phyloP scores from a whole-genome alignment of 306 rosid genomes.

The Lathyrus aphaca region DNA sequence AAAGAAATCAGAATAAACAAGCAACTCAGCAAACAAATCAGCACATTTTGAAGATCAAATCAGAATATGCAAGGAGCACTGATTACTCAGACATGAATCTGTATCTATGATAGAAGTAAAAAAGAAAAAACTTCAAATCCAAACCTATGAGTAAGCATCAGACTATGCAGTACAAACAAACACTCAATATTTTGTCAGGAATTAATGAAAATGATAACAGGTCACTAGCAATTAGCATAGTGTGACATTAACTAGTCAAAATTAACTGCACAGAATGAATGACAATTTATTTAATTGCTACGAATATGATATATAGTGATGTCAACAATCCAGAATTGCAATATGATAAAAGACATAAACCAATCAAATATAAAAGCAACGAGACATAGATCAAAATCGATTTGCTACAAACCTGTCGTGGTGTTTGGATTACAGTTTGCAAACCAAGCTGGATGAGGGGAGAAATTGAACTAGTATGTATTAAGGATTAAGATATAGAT shows the following conservation, averaged over 20 bases:
- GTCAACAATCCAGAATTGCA: background rate
- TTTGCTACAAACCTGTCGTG: constrained; percentile 1
- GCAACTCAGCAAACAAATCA: background rate
- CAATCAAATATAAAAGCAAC: background rate
- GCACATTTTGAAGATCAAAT: background rate
- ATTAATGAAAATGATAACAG: background rate
- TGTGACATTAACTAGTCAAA: background rate
- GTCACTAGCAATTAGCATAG: constrained; percentile 1
- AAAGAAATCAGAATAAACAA: background rate
- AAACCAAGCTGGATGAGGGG: background rate
- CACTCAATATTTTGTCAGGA: background rate
- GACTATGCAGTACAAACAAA: background rate
- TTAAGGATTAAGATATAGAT: background rate
- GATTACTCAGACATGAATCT: background rate
- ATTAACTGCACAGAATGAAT: background rate
- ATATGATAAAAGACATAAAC: background rate
- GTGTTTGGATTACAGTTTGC: background rate
- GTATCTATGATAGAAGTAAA: background rate
- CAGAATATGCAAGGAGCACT: background rate
- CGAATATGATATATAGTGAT: background rate
- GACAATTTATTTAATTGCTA: background rate
- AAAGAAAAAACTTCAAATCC: background rate
- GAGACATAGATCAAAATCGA: background rate
- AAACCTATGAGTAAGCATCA: background rate
- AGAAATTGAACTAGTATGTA: background rate